Percentiles rank a stretch among this genome's conserved stretches.
These are phyloP conservation scores for Eucommia ulmoides DNA, from an alignment of 257 asterid species.

Conservation along the genomic window DNA sequence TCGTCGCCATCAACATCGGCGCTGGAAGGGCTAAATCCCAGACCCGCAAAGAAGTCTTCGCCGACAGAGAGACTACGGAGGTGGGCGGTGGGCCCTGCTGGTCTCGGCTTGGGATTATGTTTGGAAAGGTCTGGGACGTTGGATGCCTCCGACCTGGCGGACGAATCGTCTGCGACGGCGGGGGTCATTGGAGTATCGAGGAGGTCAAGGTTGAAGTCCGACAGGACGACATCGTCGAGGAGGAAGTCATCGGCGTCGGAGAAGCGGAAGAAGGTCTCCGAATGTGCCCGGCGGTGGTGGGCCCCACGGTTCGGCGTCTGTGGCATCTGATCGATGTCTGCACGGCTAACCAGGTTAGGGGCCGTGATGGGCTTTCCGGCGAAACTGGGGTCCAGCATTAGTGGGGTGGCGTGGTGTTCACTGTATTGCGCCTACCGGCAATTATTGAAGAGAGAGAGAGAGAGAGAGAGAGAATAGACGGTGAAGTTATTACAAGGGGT, in stretches of 20 bases:
- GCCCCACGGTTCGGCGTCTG: constrained; percentile 56
- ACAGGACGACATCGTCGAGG: constrained; percentile 43
- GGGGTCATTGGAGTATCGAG: constrained; percentile 23
- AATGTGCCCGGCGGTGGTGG: constrained; percentile 81
- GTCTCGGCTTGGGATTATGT: constrained; percentile 15
- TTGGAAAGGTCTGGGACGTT: constrained; percentile 20
- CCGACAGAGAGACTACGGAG: constrained; percentile 75
- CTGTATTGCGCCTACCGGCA: no score
- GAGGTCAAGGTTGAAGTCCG: constrained; percentile 37
- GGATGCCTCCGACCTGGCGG: constrained; percentile 18
- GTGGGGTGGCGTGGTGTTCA: no score
- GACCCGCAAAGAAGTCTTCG: constrained; percentile 76
- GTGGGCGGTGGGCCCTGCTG: constrained; percentile 23
- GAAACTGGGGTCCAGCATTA: no score
- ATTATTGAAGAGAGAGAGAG: no score
- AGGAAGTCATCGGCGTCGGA: constrained; percentile 59
- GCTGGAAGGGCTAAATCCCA: constrained; percentile 31
- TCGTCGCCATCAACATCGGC: constrained; percentile 14
- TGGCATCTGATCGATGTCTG: constrained; percentile 67
- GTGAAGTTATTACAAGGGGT: no score
- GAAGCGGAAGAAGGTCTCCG: constrained; percentile 80
- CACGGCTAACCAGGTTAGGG: constrained; percentile 23
- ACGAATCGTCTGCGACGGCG: neutral
- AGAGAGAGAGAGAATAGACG: no score
- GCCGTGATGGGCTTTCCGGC: constrained; percentile 34